phyloP scores from a whole-genome alignment of 2,329 filamentous ascomycete genomes.

The Aspergillus melleus region DNA sequence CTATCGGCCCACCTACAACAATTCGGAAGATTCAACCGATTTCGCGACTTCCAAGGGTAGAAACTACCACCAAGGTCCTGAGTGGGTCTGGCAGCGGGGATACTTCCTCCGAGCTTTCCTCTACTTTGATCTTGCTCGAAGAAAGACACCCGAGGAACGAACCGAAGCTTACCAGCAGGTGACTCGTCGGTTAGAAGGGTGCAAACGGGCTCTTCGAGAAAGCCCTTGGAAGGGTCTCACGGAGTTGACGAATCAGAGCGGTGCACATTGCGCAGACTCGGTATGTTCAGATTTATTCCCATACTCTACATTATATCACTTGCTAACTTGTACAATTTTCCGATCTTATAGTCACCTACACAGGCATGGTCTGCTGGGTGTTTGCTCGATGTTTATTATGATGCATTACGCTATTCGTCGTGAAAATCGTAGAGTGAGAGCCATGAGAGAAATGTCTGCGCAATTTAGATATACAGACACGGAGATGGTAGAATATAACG shows the following conservation, averaged over 20 bases:
- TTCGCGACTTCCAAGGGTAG: constrained; percentile 91
- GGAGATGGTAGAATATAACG: too few relatives aligned
- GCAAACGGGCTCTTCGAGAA: constrained; percentile 78
- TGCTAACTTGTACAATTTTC: constrained; percentile 12
- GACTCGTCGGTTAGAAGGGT: constrained; percentile 75
- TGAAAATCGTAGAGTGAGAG: neutral
- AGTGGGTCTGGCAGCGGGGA: constrained; percentile 97
- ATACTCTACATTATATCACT: neutral
- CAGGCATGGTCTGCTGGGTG: constrained; percentile 97
- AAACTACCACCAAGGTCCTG: constrained; percentile 97
- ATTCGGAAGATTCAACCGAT: constrained; percentile 87
- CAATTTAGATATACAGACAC: too few relatives aligned
- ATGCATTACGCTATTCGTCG: constrained; percentile 59
- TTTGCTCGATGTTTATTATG: constrained; percentile 93
- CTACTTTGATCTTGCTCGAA: constrained; percentile 79
- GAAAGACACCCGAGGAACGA: constrained; percentile 65
- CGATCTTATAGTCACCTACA: constrained; percentile 69
- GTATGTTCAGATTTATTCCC: constrained; percentile 52
- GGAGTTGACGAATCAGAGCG: constrained; percentile 89
- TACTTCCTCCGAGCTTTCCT: constrained; percentile 92
- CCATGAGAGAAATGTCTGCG: too few relatives aligned
- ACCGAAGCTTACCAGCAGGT: constrained; percentile 95
- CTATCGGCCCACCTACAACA: constrained; percentile 92
- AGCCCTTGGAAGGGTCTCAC: constrained; percentile 88
- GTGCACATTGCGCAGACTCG: constrained; percentile 81